Evolutionary conservation across 768 basidiomycete genomes (phyloP).

Genomic region (Antrodiella citrinella): DNA sequence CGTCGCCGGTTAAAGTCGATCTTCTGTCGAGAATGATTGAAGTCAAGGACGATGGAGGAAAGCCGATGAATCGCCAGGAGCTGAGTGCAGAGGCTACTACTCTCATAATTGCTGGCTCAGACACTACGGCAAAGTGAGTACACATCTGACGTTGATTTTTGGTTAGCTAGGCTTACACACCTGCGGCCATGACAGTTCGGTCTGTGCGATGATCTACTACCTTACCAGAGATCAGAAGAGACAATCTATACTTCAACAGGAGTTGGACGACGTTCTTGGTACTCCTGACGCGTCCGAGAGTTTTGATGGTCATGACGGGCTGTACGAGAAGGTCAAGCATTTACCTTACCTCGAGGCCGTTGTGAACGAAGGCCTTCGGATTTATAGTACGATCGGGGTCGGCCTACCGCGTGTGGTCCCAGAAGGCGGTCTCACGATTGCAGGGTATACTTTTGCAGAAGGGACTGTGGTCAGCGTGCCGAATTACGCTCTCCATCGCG

Average conservation of each 20-base stretch:
- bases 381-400: background rate
- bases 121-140: constrained; percentile 12
- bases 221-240: constrained; percentile 1
- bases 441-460: background rate
- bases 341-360: constrained; percentile 2
- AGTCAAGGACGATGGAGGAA: constrained; percentile 9
- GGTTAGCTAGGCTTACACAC: too few species aligned
- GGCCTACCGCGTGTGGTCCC: background rate
- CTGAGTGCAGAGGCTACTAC: constrained; percentile 8
- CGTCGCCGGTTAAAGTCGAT: constrained; percentile 1
- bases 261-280: constrained; percentile 8
- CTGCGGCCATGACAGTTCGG: constrained; percentile 2
- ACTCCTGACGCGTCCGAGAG: background rate
- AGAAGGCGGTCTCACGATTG: background rate
- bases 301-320: background rate
- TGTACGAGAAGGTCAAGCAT: constrained; percentile 3
- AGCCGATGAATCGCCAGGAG: constrained; percentile 7
- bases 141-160: background rate
- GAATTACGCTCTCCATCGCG: background rate
- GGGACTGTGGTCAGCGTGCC: background rate
- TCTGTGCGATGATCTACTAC: constrained; percentile 3
- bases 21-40: constrained; percentile 9
- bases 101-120: constrained; percentile 12
- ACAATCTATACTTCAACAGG: constrained; percentile 7
- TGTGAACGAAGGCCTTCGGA: background rate